phyloP scores from a whole-genome alignment of 2,329 filamentous ascomycete species.

The Aspergillus quadricinctus region DNA sequence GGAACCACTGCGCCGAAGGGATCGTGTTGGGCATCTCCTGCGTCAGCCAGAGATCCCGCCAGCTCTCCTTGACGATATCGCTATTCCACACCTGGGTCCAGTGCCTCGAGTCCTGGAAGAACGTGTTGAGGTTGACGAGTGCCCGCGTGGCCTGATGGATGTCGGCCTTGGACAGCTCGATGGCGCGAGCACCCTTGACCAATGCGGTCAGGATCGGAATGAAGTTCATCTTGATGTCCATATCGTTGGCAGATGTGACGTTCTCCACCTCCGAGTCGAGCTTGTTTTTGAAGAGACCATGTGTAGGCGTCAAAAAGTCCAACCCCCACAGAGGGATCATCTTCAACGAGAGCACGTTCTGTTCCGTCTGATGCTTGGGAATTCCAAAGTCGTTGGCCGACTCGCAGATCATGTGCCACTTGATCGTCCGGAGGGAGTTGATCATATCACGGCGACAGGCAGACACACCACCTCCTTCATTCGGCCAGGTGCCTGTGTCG shows the following conservation, averaged over 20 bases:
- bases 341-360: slow-evolving; percentile 52
- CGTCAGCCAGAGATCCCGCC: slow-evolving; percentile 46
- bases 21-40: slow-evolving; percentile 40
- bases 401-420: slow-evolving; percentile 53
- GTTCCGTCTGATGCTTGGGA: slow-evolving; percentile 53
- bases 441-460: slow-evolving; percentile 54
- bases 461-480: slow-evolving; percentile 52
- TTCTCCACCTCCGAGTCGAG: slow-evolving; percentile 50
- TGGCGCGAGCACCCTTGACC: slow-evolving; percentile 48
- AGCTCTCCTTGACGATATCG: slow-evolving; percentile 41
- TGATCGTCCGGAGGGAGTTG: slow-evolving; percentile 50
- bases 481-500: slow-evolving; percentile 52
- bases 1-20: slow-evolving; percentile 34
- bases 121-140: slow-evolving; percentile 47
- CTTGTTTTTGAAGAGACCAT: slow-evolving; percentile 52
- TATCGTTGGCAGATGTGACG: slow-evolving; percentile 42
- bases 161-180: slow-evolving; percentile 39
- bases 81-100: slow-evolving; percentile 48
- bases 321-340: slow-evolving; percentile 53
- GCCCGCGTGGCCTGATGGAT: slow-evolving; percentile 46
- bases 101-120: slow-evolving; percentile 47
- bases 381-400: slow-evolving; percentile 54
- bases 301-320: slow-evolving; percentile 50
- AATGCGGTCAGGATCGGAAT: slow-evolving; percentile 49
- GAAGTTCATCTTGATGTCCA: slow-evolving; percentile 51